Conservation (phyloP, 768 basidiomycete species). For the Crassisporium funariophilum region DNA sequence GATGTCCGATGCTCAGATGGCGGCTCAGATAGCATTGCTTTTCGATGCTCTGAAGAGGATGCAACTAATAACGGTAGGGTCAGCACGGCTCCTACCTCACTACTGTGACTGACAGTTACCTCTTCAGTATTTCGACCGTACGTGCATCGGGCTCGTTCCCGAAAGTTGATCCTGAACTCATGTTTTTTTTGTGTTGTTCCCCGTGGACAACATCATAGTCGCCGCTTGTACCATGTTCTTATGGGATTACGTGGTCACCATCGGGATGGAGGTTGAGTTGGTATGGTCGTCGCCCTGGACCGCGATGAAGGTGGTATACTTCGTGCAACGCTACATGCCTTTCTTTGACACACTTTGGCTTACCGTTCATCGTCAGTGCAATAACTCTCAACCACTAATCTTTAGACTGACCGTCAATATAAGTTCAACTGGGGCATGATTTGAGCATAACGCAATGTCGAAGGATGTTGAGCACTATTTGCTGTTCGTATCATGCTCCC, state of each 20-base stretch:
- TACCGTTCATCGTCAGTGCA: slow-evolving; percentile 9
- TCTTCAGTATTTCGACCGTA: no score
- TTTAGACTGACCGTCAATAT: background rate
- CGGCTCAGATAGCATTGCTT: no score
- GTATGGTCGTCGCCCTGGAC: slow-evolving; percentile 15
- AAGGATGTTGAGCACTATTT: slow-evolving; percentile 1
- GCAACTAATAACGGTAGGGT: no score
- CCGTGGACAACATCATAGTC: no score
- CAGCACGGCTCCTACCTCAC: no score
- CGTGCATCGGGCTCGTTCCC: no score
- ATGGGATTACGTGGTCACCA: slow-evolving; percentile 14
- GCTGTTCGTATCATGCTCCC: slow-evolving; percentile 13
- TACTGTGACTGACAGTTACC: no score
- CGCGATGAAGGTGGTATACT: slow-evolving; percentile 8
- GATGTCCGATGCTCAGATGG: no score
- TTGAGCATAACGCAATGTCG: slow-evolving; percentile 4
- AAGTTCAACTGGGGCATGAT: slow-evolving; percentile 7
- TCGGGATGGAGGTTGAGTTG: slow-evolving; percentile 13
- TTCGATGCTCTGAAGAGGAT: no score
- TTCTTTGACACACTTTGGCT: slow-evolving; percentile 12
- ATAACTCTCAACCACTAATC: background rate
- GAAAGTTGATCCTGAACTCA: no score
- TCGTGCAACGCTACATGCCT: slow-evolving; percentile 16
- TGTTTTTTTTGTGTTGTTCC: no score
- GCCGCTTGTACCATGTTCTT: slow-evolving; percentile 8